phyloP scores from a whole-genome alignment of 2,329 filamentous ascomycete genomes.

The Clathrospora elynae region DNA sequence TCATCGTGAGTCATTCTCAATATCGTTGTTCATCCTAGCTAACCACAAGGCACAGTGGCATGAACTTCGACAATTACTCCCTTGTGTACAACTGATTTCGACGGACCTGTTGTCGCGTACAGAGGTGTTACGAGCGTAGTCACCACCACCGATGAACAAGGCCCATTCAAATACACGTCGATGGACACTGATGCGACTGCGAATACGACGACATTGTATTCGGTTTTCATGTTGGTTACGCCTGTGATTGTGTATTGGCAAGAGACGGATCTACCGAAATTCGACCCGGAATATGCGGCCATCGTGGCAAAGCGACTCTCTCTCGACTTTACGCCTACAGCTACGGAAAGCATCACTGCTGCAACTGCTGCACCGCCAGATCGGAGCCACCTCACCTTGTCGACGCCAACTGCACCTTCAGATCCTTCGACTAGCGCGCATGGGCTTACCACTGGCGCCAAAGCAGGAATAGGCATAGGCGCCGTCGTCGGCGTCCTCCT shows the following conservation, averaged over 20 bases:
- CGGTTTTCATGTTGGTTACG: background rate
- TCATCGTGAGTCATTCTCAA: no score
- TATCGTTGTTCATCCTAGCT: no score
- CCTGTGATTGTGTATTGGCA: background rate
- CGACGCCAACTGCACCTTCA: background rate
- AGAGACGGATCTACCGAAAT: background rate
- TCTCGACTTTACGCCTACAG: background rate
- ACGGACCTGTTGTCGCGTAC: no score
- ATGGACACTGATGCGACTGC: background rate
- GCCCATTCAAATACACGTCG: background rate
- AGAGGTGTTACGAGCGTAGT: no score
- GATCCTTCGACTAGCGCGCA: background rate
- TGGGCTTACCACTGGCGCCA: background rate
- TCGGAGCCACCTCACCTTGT: background rate
- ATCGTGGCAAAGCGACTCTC: background rate
- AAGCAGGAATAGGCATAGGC: conserved; percentile 3
- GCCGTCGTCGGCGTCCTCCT: background rate
- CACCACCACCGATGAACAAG: no score
- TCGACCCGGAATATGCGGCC: background rate
- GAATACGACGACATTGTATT: background rate
- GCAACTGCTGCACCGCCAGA: background rate
- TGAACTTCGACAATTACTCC: no score
- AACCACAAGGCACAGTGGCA: no score
- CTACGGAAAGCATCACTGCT: background rate
- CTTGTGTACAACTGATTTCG: no score